Evolutionary conservation across 345 rosid species (phyloP).

Genomic region (Heritiera fomes): DNA sequence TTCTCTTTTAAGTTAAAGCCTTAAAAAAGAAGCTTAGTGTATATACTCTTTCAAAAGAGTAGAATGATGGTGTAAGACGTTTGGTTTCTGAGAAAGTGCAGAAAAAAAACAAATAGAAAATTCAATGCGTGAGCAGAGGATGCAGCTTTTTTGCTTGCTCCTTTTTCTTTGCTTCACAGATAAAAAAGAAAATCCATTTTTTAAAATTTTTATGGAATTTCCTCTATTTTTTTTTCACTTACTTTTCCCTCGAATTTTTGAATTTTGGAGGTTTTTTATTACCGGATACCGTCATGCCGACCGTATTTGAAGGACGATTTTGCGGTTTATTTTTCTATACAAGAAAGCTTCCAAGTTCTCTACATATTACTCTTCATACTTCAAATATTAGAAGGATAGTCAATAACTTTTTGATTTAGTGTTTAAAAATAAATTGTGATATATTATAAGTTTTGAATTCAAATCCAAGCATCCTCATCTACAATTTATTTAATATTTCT

Average conservation of each 20-base stretch:
- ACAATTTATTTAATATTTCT: too few species aligned
- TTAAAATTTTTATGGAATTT: background rate
- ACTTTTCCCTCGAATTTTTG: conserved; percentile 29
- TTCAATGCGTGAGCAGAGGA: conserved; percentile 44
- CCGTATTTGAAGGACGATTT: conserved; percentile 36
- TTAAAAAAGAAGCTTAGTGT: conserved; percentile 17
- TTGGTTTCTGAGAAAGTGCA: conserved; percentile 42
- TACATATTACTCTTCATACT: too few species aligned
- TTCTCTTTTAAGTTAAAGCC: conserved; percentile 18
- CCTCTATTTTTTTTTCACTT: background rate
- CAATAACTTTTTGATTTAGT: too few species aligned
- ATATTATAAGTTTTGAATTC: too few species aligned
- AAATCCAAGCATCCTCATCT: too few species aligned
- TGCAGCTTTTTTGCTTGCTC: conserved; percentile 39
- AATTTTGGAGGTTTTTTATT: conserved; percentile 40
- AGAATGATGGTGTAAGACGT: conserved; percentile 23
- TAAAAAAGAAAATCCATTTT: background rate
- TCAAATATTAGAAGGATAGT: too few species aligned
- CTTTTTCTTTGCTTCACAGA: conserved; percentile 33
- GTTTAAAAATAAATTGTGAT: too few species aligned
- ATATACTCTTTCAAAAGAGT: conserved; percentile 18
- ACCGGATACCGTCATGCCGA: conserved; percentile 30
- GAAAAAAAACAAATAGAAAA: conserved; percentile 30
- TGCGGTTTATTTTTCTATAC: conserved; percentile 10
- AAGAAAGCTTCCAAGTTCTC: too few species aligned